Conservation (phyloP, 2,329 filamentous ascomycete genomes). For the Colletotrichum cuscutae region DNA sequence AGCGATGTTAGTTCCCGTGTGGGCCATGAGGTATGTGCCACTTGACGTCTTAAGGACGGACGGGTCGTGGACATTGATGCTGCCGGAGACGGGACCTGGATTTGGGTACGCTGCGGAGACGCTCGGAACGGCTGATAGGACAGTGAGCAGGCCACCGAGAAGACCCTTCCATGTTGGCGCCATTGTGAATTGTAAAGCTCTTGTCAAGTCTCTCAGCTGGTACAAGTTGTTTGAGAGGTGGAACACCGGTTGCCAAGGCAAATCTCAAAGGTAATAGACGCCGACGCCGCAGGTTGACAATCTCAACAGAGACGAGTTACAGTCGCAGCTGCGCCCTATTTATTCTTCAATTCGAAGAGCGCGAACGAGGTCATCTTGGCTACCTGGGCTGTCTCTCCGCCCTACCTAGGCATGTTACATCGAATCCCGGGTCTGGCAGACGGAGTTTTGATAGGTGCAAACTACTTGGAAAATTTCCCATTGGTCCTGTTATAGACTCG, state of each 20-base stretch:
- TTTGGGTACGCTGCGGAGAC: constrained; percentile 28
- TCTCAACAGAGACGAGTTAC: background rate
- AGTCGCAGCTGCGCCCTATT: background rate
- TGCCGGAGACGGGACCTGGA: constrained; percentile 41
- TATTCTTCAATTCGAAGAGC: background rate
- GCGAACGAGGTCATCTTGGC: background rate
- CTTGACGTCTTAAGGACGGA: constrained; percentile 42
- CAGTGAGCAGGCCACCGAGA: constrained; percentile 39
- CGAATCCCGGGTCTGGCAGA: background rate
- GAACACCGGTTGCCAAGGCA: background rate
- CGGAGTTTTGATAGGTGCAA: background rate
- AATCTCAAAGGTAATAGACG: background rate
- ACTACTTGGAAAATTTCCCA: background rate
- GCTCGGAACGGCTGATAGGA: constrained; percentile 30
- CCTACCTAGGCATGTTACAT: background rate
- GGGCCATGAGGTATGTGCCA: constrained; percentile 42
- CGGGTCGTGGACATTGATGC: constrained; percentile 42
- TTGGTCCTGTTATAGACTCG: background rate
- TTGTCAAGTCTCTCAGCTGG: background rate
- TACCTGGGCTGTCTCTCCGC: background rate
- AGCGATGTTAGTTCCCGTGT: constrained; percentile 40
- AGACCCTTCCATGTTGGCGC: constrained; percentile 36
- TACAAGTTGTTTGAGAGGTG: background rate
- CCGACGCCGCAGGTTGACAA: background rate
- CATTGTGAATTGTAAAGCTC: constrained; percentile 11